Conservation (phyloP, 768 basidiomycete species). For the Gymnopilus dilepis region DNA sequence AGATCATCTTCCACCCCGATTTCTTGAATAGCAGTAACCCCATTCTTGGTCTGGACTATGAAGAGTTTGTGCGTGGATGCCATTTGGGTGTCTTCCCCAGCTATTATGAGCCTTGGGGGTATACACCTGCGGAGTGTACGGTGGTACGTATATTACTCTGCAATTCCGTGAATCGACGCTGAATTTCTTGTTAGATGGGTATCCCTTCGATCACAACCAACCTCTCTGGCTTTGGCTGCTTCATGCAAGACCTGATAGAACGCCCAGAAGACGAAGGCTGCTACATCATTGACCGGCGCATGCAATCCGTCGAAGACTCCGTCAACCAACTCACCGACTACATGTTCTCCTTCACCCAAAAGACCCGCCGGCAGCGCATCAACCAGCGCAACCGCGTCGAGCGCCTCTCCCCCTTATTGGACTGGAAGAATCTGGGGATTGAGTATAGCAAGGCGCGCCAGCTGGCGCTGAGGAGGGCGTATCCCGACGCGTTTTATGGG, state of each 20-base stretch:
- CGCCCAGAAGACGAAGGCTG: constrained; percentile 93
- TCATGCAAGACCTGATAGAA: constrained; percentile 98
- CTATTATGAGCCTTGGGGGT: constrained; percentile 97
- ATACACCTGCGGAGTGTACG: constrained; percentile 98
- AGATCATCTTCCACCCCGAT: constrained; percentile 97
- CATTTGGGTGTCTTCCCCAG: constrained; percentile 98
- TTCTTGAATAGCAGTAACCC: constrained; percentile 98
- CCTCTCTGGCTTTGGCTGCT: constrained; percentile 96
- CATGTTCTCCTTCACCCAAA: constrained; percentile 77
- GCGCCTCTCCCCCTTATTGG: constrained; percentile 87
- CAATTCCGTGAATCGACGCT: neutral
- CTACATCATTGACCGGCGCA: constrained; percentile 94
- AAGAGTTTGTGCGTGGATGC: constrained; percentile 98
- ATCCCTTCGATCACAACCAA: constrained; percentile 98
- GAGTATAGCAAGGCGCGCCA: constrained; percentile 97
- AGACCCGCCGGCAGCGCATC: constrained; percentile 95
- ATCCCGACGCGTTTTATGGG: constrained; percentile 90
- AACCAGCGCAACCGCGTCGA: constrained; percentile 99
- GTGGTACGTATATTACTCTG: constrained; percentile 62
- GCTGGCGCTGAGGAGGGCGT: constrained; percentile 88
- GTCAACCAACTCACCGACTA: constrained; percentile 80
- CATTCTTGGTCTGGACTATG: constrained; percentile 95
- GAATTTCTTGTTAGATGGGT: constrained; percentile 72
- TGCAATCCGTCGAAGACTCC: constrained; percentile 89
- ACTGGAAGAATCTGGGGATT: constrained; percentile 98